Conservation (phyloP, 257 asterid genomes). For the Thymus quinquecostatus region DNA sequence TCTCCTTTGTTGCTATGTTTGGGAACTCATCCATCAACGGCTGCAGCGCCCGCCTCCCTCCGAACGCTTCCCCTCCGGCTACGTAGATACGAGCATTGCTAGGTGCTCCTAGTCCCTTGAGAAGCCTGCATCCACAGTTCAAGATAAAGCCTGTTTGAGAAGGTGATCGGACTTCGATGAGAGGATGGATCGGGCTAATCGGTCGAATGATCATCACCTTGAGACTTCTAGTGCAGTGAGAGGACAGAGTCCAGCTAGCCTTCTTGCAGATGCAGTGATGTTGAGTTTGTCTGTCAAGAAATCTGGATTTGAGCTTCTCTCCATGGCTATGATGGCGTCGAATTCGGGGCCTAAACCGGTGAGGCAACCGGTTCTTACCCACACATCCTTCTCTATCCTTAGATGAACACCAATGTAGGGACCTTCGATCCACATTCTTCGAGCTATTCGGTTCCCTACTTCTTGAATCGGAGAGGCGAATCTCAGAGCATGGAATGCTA, state of each 20-base stretch:
- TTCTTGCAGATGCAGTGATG: constrained; percentile 42
- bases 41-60: constrained; percentile 52
- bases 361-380: constrained; percentile 62
- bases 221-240: constrained; percentile 58
- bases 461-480: constrained; percentile 55
- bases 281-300: constrained; percentile 57
- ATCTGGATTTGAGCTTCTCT: constrained; percentile 50
- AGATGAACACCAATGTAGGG: constrained; percentile 61
- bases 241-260: constrained; percentile 69
- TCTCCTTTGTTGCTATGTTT: constrained; percentile 47
- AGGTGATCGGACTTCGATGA: neutral
- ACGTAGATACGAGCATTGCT: constrained; percentile 43
- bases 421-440: constrained; percentile 75
- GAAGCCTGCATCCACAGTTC: constrained; percentile 34
- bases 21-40: constrained; percentile 56
- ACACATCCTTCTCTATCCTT: constrained; percentile 69
- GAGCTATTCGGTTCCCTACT: constrained; percentile 55
- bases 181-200: neutral
- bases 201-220: constrained; percentile 27
- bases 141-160: neutral
- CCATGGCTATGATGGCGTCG: constrained; percentile 44
- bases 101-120: constrained; percentile 58
- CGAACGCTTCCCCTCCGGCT: constrained; percentile 73
- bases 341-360: constrained; percentile 51
- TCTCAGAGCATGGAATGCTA: constrained; percentile 66